Evolutionary conservation across 805 yeast species (phyloP), one percentile per base, ranked within the genome.

Genomic region (Cyberlindnera bimundalis): DNA sequence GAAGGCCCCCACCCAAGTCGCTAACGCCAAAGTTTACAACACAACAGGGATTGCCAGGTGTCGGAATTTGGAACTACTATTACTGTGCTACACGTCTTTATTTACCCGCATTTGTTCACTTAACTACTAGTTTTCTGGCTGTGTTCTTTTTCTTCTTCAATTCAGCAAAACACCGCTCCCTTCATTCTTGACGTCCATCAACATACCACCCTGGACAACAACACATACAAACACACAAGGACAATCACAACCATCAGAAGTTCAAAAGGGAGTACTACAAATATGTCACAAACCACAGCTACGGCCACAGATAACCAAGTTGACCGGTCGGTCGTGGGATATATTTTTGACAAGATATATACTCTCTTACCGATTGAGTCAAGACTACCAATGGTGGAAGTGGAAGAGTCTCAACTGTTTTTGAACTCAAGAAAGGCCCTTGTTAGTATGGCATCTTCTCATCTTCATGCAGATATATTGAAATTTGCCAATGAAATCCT

Each of bases 401-500:
- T 68, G 11, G 67, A 67, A 36, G 58, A 58, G 12, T 67, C 68
- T 37, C 59, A 59, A 3, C 48, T 55, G 26, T 70, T 60, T 47
- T 47, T 58, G n/a, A 60, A 58, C 34, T 52, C 64, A 10, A 59
- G 65, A 41, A 51, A 46, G 18, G 59, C 68, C n/a, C 45, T 71
- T 25, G 36, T 63, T 10, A 56, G 54, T 29, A 47, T 69, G 23
- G 59, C 66, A 1, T 33, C 48, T 1, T 46, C 65, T 1, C 32
- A 20, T 2, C 56, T 56, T 33, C 52, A 63, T 13, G 50, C 58
- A 16, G 66, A 67, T 17, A 55, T 67, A 3, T 26, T 68, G 5
- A 40, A 45, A 5, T 58, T 56, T 27, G 34, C 64, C 1, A 35
- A 52, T 18, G 49, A 49, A 5, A 45, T 57, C 8, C 40, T 65